Evolutionary conservation across 2,329 filamentous ascomycete species (phyloP).

Genomic region (Sporothrix brunneoviolacea): DNA sequence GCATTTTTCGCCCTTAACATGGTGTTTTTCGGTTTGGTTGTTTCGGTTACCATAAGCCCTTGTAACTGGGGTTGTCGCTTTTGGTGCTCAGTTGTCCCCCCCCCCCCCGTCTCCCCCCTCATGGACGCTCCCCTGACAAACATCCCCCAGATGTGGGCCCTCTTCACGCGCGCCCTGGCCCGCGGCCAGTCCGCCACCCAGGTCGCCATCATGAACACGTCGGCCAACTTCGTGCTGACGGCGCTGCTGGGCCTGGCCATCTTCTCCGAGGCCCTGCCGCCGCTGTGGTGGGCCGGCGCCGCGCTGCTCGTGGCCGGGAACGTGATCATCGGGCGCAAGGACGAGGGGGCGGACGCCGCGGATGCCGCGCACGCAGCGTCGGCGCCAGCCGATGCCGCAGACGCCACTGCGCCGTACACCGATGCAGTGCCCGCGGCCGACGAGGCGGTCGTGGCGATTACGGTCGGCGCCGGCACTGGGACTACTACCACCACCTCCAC

Average conservation of each 20-base stretch:
- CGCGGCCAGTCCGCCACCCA: conserved; percentile 69
- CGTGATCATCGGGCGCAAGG: conserved; percentile 68
- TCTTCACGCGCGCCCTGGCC: conserved; percentile 74
- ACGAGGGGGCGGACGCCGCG: conserved; percentile 35
- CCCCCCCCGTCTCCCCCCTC: no score
- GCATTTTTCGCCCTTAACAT: conserved; percentile 70
- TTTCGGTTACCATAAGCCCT: not conserved
- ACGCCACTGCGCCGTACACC: no score
- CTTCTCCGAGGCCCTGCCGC: conserved; percentile 65
- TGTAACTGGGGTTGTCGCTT: no score
- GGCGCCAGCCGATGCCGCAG: no score
- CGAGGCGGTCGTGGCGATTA: not conserved
- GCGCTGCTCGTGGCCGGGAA: conserved; percentile 66
- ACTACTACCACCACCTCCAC: no score
- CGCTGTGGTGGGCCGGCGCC: conserved; percentile 71
- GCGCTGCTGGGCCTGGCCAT: conserved; percentile 63
- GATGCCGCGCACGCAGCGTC: no score
- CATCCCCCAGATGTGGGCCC: conserved; percentile 62
- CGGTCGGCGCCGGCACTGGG: no score
- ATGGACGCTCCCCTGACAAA: no score
- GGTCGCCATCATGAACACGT: conserved; percentile 76
- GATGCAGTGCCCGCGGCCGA: not conserved
- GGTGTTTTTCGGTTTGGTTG: conserved; percentile 37
- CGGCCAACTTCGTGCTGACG: conserved; percentile 73
- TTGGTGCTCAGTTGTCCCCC: no score